Evolutionary conservation across 2,329 filamentous ascomycete genomes (phyloP).

Genomic region (Exophiala calicioides): DNA sequence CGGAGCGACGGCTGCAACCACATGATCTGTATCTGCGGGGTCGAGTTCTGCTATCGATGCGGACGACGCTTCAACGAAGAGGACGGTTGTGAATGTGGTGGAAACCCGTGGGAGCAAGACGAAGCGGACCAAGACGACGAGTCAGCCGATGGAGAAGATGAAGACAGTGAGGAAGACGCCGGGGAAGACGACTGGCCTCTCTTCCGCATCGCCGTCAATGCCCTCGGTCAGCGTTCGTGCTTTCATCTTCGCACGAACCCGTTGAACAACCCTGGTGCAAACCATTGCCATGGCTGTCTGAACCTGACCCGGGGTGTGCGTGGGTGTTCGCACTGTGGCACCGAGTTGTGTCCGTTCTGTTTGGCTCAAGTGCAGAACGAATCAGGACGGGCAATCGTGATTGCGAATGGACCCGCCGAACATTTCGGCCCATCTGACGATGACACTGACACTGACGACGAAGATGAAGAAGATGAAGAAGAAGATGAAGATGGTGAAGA

Average conservation of each 20-base stretch:
- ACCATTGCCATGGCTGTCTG: slow-evolving; percentile 1
- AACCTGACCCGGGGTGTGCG: too few relatives aligned
- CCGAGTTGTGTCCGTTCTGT: too few relatives aligned
- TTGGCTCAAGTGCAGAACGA: too few relatives aligned
- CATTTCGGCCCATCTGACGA: too few relatives aligned
- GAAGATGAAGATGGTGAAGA: neutral
- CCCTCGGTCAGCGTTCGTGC: neutral
- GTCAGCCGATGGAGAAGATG: slow-evolving; percentile 2
- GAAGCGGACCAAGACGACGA: slow-evolving; percentile 10
- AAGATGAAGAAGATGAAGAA: neutral
- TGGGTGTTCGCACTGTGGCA: too few relatives aligned
- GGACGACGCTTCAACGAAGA: slow-evolving; percentile 19
- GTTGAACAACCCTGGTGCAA: neutral
- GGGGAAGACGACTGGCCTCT: slow-evolving; percentile 2
- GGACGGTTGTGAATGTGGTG: slow-evolving; percentile 5
- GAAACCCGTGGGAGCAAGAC: neutral
- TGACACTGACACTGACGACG: too few relatives aligned
- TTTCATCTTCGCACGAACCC: neutral
- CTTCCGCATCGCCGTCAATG: slow-evolving; percentile 6
- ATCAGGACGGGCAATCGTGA: too few relatives aligned
- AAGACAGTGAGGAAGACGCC: slow-evolving; percentile 1
- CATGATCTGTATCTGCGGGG: slow-evolving; percentile 25
- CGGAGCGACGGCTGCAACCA: slow-evolving; percentile 23
- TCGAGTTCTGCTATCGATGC: slow-evolving; percentile 28
- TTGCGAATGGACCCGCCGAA: too few relatives aligned